Evolutionary conservation across 139 green algal species (phyloP).

Genomic region (Desmodesmus armatus): DNA sequence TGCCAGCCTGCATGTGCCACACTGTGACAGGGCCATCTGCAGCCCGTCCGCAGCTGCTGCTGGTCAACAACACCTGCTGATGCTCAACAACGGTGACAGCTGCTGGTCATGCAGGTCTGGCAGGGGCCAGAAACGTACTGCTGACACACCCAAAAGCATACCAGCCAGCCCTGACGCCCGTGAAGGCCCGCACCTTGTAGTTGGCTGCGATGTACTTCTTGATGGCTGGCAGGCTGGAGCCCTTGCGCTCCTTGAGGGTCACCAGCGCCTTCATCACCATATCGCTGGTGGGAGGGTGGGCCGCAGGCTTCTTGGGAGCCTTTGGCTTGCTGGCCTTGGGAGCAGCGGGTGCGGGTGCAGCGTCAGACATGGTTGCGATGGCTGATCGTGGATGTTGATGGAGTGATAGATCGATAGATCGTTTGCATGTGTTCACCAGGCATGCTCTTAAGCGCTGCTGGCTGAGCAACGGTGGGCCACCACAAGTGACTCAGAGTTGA

Average conservation of each 20-base stretch:
- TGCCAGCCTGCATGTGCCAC: too few species aligned
- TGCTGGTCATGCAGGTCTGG: not conserved
- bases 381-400: too few species aligned
- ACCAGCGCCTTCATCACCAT: slow-evolving; percentile 57
- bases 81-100: not conserved
- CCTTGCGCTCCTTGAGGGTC: slow-evolving; percentile 54
- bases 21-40: too few species aligned
- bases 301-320: slow-evolving; percentile 19
- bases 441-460: too few species aligned
- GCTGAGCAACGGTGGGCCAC: too few species aligned
- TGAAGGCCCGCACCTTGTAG: slow-evolving; percentile 7
- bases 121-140: not conserved
- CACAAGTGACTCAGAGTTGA: too few species aligned
- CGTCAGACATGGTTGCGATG: slow-evolving; percentile 39
- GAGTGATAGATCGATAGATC: too few species aligned
- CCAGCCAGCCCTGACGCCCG: too few species aligned
- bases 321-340: slow-evolving; percentile 34
- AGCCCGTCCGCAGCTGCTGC: too few species aligned
- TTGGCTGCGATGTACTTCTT: slow-evolving; percentile 43
- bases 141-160: too few species aligned
- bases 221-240: slow-evolving; percentile 18
- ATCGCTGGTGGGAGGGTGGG: slow-evolving; percentile 2
- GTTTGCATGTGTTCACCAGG: too few species aligned
- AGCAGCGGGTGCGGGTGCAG: not conserved
- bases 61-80: too few species aligned